phyloP scores from a whole-genome alignment of 140 eudicot genomes.

The Erigeron philadelphicus region DNA sequence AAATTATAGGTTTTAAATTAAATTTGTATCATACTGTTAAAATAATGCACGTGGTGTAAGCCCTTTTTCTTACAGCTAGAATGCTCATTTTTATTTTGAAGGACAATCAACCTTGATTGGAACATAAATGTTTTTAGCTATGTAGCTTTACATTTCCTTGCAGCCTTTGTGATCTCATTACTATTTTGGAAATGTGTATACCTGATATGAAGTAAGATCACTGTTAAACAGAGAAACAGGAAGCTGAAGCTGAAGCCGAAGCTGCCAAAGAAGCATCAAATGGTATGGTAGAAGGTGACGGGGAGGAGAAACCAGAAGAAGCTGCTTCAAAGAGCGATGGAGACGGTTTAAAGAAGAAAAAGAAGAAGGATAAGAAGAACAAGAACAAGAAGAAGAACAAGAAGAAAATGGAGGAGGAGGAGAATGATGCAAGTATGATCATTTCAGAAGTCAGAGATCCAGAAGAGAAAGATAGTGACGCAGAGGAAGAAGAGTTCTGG shows the following conservation, averaged over 20 bases:
- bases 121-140: not conserved
- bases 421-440: conserved; percentile 38
- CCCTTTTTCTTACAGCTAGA: not conserved
- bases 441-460: conserved; percentile 57
- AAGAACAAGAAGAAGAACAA: conserved; percentile 40
- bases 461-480: conserved; percentile 44
- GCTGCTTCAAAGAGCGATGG: conserved; percentile 29
- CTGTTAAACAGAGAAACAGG: conserved; percentile 59
- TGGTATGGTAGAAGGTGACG: conserved; percentile 32
- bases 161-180: not conserved
- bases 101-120: not conserved
- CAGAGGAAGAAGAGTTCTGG: conserved; percentile 69
- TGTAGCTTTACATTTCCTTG: not conserved
- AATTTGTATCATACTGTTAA: too few species aligned
- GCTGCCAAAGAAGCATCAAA: conserved; percentile 29
- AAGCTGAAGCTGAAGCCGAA: conserved; percentile 44
- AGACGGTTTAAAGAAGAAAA: conserved; percentile 36
- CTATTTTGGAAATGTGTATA: conserved; percentile 3
- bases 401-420: conserved; percentile 27
- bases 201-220: not conserved
- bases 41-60: not conserved
- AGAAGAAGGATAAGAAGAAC: conserved; percentile 42
- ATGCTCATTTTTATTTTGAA: not conserved
- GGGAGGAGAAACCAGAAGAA: conserved; percentile 33
- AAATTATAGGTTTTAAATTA: too few species aligned